Evolutionary conservation across 768 basidiomycete species (phyloP).

Genomic region (Mycena filopes): DNA sequence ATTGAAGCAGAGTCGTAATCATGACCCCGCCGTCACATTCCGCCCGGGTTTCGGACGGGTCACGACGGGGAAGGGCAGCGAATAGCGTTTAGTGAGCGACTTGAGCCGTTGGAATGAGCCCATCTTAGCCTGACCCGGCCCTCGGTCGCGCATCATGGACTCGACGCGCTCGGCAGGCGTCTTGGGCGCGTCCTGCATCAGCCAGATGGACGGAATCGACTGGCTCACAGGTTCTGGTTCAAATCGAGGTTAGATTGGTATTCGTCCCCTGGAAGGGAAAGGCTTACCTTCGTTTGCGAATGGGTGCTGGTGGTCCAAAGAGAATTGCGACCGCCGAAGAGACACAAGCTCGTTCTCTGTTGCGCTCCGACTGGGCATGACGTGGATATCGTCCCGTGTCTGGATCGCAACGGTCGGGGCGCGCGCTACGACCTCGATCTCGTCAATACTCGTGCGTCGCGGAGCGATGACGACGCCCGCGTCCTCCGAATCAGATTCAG

Average conservation of each 20-base stretch:
- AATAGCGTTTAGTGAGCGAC: constrained; percentile 61
- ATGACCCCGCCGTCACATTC: constrained; percentile 11
- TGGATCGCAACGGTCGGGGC: constrained; percentile 29
- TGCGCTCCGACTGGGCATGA: constrained; percentile 37
- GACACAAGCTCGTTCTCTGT: constrained; percentile 46
- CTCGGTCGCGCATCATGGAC: constrained; percentile 38
- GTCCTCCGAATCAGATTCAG: constrained; percentile 19
- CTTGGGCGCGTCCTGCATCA: constrained; percentile 53
- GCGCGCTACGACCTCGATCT: constrained; percentile 34
- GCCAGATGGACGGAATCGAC: constrained; percentile 62
- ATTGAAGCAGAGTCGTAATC: not conserved
- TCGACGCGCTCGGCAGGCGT: constrained; percentile 46
- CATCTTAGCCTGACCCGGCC: constrained; percentile 34
- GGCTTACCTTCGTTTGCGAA: constrained; percentile 32
- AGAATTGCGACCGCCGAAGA: constrained; percentile 43
- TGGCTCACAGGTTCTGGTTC: constrained; percentile 19
- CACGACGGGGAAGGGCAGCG: constrained; percentile 51
- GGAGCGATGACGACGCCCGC: not conserved
- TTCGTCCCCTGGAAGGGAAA: not conserved
- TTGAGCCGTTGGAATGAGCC: constrained; percentile 53
- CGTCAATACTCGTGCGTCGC: constrained; percentile 41
- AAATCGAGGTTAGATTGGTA: not conserved
- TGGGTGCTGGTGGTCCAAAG: constrained; percentile 33
- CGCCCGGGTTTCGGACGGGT: constrained; percentile 21
- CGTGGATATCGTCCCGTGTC: constrained; percentile 44